These are phyloP conservation scores for Pichia sp. DNA, from an alignment of 1,139 yeast genomes.

Conservation along the genomic window DNA sequence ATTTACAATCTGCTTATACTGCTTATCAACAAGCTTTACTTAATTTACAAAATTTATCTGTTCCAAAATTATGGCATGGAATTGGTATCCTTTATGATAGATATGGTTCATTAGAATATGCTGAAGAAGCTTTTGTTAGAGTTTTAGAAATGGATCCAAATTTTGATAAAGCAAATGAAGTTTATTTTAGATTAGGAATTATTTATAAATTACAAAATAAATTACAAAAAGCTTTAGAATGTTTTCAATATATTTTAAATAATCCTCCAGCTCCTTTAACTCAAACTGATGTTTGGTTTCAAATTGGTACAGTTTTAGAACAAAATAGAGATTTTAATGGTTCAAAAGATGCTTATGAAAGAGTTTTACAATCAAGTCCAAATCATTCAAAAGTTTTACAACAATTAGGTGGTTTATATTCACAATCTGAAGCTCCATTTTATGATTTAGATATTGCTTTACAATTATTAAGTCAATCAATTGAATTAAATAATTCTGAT, in stretches of 20 bases:
- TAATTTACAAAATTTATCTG: constrained; percentile 87
- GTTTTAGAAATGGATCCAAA: constrained; percentile 93
- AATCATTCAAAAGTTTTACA: constrained; percentile 93
- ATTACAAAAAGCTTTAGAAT: constrained; percentile 79
- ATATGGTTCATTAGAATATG: constrained; percentile 91
- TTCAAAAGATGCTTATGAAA: constrained; percentile 87
- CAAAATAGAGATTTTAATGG: constrained; percentile 88
- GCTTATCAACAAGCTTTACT: constrained; percentile 95
- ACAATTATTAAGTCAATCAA: constrained; percentile 72
- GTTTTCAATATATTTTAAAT: constrained; percentile 83
- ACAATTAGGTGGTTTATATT: constrained; percentile 91
- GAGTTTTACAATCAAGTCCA: constrained; percentile 83
- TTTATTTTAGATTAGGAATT: constrained; percentile 93
- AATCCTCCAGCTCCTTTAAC: constrained; percentile 95
- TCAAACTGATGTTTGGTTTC: constrained; percentile 98
- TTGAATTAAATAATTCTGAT: constrained; percentile 84
- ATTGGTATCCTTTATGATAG: constrained; percentile 94
- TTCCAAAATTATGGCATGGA: constrained; percentile 97
- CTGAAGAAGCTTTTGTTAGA: constrained; percentile 95
- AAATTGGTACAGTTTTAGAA: constrained; percentile 91
- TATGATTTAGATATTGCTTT: constrained; percentile 82
- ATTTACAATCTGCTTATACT: constrained; percentile 87
- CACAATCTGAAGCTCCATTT: constrained; percentile 66
- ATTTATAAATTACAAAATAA: constrained; percentile 93
- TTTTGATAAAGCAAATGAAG: constrained; percentile 93